phyloP scores from a whole-genome alignment of 225 moss, liverwort and hornwort species.

The Thuidium tamariscinum region DNA sequence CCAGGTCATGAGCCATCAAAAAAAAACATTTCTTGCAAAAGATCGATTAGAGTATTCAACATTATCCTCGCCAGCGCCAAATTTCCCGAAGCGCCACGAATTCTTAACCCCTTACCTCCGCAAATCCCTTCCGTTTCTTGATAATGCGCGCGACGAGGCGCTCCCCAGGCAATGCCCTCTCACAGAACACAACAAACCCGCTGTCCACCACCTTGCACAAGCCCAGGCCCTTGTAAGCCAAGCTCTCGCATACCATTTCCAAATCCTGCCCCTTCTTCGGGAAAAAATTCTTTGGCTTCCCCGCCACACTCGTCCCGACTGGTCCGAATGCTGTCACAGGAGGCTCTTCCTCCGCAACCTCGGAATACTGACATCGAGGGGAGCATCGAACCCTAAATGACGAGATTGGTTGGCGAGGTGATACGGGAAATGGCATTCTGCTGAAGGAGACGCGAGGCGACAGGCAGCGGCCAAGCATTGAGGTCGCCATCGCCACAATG shows the following conservation, averaged over 20 bases:
- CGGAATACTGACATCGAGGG: slow-evolving; percentile 15
- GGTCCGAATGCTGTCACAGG: not conserved
- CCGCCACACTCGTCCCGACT: not conserved
- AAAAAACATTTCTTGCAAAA: not conserved
- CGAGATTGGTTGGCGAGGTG: not conserved
- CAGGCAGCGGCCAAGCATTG: slow-evolving; percentile 28
- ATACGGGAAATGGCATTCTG: not conserved
- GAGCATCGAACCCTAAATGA: not conserved
- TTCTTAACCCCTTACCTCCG: slow-evolving; percentile 41
- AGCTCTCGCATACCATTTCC: slow-evolving; percentile 88
- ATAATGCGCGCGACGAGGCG: slow-evolving; percentile 79
- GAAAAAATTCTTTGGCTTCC: slow-evolving; percentile 19
- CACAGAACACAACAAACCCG: slow-evolving; percentile 90
- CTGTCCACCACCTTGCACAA: slow-evolving; percentile 85
- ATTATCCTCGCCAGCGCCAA: not conserved
- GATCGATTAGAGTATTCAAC: not conserved
- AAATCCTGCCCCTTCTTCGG: slow-evolving; percentile 88
- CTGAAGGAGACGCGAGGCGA: not conserved
- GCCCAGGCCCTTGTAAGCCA: slow-evolving; percentile 89
- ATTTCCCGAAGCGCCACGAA: not conserved
- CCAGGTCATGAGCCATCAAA: not conserved
- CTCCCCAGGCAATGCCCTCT: slow-evolving; percentile 91
- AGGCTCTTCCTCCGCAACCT: slow-evolving; percentile 13
- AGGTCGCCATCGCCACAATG: slow-evolving; percentile 8
- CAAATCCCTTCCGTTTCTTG: slow-evolving; percentile 76